Conservation (phyloP, 73 alveolate species). For the Paramecium sexaurelia region DNA sequence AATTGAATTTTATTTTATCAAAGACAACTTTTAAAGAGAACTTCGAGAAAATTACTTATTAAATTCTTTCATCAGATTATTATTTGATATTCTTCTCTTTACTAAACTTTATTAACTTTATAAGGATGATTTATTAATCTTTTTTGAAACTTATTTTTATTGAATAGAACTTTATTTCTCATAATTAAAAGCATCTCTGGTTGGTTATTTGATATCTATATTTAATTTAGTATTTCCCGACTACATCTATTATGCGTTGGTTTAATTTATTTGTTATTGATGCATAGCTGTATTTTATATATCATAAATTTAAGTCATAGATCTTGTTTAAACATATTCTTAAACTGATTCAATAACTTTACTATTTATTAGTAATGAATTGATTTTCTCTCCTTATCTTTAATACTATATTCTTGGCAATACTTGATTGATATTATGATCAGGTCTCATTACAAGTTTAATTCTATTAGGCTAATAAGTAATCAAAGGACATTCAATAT, state of each 20-base stretch:
- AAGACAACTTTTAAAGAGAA: neutral
- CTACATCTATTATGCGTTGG: neutral
- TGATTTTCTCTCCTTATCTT: neutral
- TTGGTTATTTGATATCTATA: neutral
- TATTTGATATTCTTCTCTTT: too few species aligned
- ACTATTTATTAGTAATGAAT: neutral
- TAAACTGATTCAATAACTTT: neutral
- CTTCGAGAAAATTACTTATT: neutral
- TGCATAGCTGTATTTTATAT: neutral
- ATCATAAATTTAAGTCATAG: neutral
- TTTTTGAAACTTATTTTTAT: neutral
- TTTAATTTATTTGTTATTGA: neutral
- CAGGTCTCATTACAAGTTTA: neutral
- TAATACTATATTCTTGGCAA: neutral
- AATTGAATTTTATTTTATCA: neutral
- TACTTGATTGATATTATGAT: neutral
- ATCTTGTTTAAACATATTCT: neutral
- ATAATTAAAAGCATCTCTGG: neutral
- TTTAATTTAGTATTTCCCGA: neutral
- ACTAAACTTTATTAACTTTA: neutral
- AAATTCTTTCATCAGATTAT: too few species aligned
- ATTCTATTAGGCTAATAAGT: neutral
- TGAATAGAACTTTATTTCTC: neutral
- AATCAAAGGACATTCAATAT: constrained; percentile 8
- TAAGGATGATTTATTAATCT: neutral